phyloP scores from a whole-genome alignment of 148 eudicot species.

The Talinum fruticosum region DNA sequence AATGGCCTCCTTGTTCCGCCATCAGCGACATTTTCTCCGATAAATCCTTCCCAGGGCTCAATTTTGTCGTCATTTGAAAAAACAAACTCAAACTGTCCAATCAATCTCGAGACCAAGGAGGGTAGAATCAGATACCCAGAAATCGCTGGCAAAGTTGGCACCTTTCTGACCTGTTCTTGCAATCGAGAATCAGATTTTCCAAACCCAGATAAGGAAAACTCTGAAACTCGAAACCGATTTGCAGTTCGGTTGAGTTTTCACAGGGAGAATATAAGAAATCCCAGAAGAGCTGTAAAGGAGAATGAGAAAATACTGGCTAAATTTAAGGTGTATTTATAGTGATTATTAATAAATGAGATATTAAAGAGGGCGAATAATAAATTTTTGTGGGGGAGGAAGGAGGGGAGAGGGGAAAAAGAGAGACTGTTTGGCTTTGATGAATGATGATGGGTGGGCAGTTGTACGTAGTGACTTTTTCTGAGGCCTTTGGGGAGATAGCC shows the following conservation, averaged over 20 bases:
- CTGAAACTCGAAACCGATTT: neutral
- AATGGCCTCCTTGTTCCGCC: slow-evolving; percentile 75
- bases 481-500: slow-evolving; percentile 20
- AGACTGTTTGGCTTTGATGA: neutral
- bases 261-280: neutral
- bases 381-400: neutral
- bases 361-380: neutral
- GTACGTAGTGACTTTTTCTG: slow-evolving; percentile 9
- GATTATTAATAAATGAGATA: neutral
- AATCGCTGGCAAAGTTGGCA: neutral
- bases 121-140: neutral
- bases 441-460: slow-evolving; percentile 14
- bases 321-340: neutral
- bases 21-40: slow-evolving; percentile 50
- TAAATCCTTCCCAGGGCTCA: slow-evolving; percentile 32
- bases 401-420: neutral
- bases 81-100: slow-evolving; percentile 9
- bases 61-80: slow-evolving; percentile 20
- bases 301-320: slow-evolving; percentile 4
- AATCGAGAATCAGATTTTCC: neutral
- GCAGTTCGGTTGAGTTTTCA: neutral
- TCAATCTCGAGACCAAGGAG: neutral
- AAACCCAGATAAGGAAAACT: slow-evolving; percentile 15
- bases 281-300: neutral
- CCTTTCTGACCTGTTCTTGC: neutral